These are phyloP conservation scores for Paraphaeosphaeria sporulosa DNA, from an alignment of 2,329 filamentous ascomycete genomes.

Conservation along the genomic window DNA sequence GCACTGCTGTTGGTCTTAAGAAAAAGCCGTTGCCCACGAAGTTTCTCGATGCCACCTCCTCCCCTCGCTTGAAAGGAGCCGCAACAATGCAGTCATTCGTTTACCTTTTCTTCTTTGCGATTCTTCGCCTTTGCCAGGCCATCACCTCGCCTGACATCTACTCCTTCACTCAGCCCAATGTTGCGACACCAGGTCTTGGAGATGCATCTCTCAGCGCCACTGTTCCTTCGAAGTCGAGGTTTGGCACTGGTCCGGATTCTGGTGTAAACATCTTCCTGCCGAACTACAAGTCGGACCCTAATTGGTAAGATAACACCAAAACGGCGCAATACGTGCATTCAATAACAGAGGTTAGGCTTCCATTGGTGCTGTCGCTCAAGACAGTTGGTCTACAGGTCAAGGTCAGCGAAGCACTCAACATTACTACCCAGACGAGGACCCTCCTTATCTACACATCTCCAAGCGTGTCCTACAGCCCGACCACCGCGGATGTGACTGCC, in stretches of 20 bases:
- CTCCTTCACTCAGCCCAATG: slow-evolving; percentile 8
- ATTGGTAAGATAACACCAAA: slow-evolving; percentile 6
- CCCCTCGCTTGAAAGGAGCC: slow-evolving; percentile 3
- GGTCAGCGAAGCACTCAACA: slow-evolving; percentile 11
- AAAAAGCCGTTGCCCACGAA: not conserved
- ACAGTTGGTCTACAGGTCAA: slow-evolving; percentile 15
- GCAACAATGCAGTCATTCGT: slow-evolving; percentile 14
- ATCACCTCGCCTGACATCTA: slow-evolving; percentile 13
- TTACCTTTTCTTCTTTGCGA: slow-evolving; percentile 9
- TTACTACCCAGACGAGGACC: slow-evolving; percentile 7
- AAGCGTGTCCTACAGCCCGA: slow-evolving; percentile 12
- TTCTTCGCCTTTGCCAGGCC: slow-evolving; percentile 10
- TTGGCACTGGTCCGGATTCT: slow-evolving; percentile 11
- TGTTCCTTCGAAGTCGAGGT: slow-evolving; percentile 14
- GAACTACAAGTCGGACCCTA: slow-evolving; percentile 9
- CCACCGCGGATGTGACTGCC: slow-evolving; percentile 12
- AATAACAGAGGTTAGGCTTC: slow-evolving; percentile 8
- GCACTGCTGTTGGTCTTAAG: not conserved
- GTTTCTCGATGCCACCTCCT: slow-evolving; percentile 1
- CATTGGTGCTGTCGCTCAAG: slow-evolving; percentile 15
- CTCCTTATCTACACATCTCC: slow-evolving; percentile 13
- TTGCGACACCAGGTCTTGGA: slow-evolving; percentile 7
- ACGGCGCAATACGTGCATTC: not conserved
- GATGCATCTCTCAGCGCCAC: not conserved
- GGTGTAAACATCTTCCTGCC: slow-evolving; percentile 14